Evolutionary conservation across 2,329 filamentous ascomycete genomes (phyloP).

Genomic region (Exophiala calicioides): DNA sequence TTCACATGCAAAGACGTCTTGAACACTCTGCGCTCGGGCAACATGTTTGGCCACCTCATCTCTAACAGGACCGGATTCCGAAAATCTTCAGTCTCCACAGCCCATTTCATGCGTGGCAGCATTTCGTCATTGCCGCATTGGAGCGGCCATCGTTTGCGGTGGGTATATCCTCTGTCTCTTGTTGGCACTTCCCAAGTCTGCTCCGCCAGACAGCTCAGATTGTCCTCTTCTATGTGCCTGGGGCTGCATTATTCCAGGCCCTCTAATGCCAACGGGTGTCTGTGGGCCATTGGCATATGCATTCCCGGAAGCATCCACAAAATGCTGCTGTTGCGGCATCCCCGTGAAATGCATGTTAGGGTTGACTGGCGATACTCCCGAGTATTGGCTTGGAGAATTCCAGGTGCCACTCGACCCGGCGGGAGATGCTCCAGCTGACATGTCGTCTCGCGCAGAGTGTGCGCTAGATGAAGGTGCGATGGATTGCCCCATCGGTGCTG

Average conservation of each 20-base stretch:
- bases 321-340: conserved; percentile 22
- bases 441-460: conserved; percentile 63
- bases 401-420: conserved; percentile 60
- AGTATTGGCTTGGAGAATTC: conserved; percentile 63
- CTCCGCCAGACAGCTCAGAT: conserved; percentile 24
- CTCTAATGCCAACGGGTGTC: conserved; percentile 22
- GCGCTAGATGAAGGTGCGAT: conserved; percentile 54
- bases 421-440: conserved; percentile 63
- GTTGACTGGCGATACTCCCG: conserved; percentile 59
- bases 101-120: too few relatives aligned
- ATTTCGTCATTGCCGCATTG: conserved; percentile 22
- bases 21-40: too few relatives aligned
- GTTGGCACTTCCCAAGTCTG: conserved; percentile 23
- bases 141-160: conserved; percentile 24
- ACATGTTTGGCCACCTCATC: too few relatives aligned
- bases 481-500: conserved; percentile 39
- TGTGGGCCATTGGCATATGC: conserved; percentile 19
- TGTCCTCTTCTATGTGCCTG: conserved; percentile 21
- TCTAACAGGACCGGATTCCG: too few relatives aligned
- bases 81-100: too few relatives aligned
- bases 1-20: too few relatives aligned
- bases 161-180: conserved; percentile 26
- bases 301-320: conserved; percentile 23
- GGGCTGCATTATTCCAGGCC: conserved; percentile 15
- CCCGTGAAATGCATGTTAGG: conserved; percentile 40